A percentile compares a stretch with the other conserved stretches of the same genome.
Conservation (phyloP, 2,329 filamentous ascomycete species). For the Aspergillus novoparasiticus region DNA sequence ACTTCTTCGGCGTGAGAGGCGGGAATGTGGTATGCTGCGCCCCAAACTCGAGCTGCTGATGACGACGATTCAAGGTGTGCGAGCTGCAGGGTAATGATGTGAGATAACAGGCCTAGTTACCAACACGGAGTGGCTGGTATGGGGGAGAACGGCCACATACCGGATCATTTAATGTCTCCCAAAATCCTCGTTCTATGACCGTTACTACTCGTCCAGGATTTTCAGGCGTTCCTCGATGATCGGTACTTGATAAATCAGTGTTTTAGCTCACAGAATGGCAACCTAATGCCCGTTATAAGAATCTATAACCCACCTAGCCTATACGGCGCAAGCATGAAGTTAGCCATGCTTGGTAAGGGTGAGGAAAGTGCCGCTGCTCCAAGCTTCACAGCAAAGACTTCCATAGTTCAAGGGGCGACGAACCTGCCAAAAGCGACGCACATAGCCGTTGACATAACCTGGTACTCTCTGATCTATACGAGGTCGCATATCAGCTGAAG, state of each 20-base stretch:
- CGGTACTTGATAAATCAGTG: conserved; percentile 63
- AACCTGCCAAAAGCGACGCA: conserved; percentile 98
- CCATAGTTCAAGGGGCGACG: conserved; percentile 34
- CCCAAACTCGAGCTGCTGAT: conserved; percentile 70
- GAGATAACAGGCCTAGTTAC: background rate
- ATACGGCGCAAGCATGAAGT: background rate
- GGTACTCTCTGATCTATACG: conserved; percentile 78
- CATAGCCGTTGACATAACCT: conserved; percentile 90
- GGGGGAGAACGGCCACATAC: conserved; percentile 37
- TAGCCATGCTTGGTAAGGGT: background rate
- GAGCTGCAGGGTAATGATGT: conserved; percentile 27
- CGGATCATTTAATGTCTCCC: conserved; percentile 73
- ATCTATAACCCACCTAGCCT: conserved; percentile 35
- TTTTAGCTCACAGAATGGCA: conserved; percentile 5
- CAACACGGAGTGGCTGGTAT: background rate
- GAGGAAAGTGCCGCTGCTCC: background rate
- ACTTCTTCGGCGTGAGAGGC: conserved; percentile 75
- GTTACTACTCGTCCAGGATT: conserved; percentile 90
- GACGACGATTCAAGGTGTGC: conserved; percentile 34
- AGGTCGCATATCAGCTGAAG: conserved; percentile 5
- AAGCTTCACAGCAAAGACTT: background rate
- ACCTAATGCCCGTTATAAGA: conserved; percentile 13
- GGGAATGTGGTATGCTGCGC: conserved; percentile 85
- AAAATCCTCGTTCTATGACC: conserved; percentile 80
- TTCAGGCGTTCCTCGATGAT: conserved; percentile 89